A percentile compares a stretch with the other conserved stretches of the same genome.
These are phyloP conservation scores for Leccinum uliginosum DNA, from an alignment of 768 basidiomycete genomes.

Conservation along the genomic window DNA sequence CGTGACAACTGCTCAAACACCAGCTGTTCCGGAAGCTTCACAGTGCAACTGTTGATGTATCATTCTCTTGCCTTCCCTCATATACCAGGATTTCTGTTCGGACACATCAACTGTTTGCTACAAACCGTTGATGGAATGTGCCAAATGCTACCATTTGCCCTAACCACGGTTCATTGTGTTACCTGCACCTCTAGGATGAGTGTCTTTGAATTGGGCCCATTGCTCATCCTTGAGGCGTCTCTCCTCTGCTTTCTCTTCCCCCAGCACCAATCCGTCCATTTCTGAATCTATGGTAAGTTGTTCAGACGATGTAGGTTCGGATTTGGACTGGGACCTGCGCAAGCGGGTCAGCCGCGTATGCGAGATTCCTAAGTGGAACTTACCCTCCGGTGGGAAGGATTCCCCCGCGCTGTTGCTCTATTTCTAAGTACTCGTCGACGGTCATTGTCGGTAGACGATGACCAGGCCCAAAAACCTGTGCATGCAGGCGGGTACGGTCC, in stretches of 20 bases:
- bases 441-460: conserved; percentile 93
- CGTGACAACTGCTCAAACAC: conserved; percentile 67
- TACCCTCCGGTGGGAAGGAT: conserved; percentile 87
- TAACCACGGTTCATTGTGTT: conserved; percentile 93
- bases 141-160: conserved; percentile 7
- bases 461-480: conserved; percentile 79
- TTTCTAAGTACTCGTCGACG: conserved; percentile 89
- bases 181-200: conserved; percentile 85
- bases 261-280: conserved; percentile 71
- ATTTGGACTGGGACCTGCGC: conserved; percentile 60
- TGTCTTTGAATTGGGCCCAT: conserved; percentile 87
- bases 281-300: conserved; percentile 77
- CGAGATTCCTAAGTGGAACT: conserved; percentile 26
- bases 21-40: conserved; percentile 81
- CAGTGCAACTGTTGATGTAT: conserved; percentile 69
- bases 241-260: conserved; percentile 66
- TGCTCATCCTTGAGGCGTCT: conserved; percentile 83
- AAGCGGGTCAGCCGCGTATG: conserved; percentile 5
- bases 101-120: conserved; percentile 19
- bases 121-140: conserved; percentile 6
- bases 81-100: conserved; percentile 28
- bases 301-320: conserved; percentile 68
- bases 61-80: conserved; percentile 4
- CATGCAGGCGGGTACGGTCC: conserved; percentile 68
- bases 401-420: conserved; percentile 80